Evolutionary conservation across 306 rosid species (phyloP).

Genomic region (Comarum palustre): DNA sequence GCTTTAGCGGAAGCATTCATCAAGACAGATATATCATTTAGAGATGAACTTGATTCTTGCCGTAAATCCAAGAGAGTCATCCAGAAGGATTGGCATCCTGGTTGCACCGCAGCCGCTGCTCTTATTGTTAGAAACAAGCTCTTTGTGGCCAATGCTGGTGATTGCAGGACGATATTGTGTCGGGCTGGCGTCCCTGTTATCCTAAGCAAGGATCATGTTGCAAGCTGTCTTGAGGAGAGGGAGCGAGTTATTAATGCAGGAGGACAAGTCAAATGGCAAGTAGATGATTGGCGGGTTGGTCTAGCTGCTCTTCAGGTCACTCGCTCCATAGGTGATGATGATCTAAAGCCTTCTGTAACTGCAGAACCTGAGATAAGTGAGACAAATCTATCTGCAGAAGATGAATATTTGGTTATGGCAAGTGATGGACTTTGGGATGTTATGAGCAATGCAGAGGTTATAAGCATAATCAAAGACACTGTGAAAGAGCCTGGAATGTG

Average conservation of each 20-base stretch:
- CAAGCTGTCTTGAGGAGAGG: slow-evolving; percentile 83
- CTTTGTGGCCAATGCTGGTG: slow-evolving; percentile 85
- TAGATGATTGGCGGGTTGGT: slow-evolving; percentile 95
- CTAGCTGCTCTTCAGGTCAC: slow-evolving; percentile 97
- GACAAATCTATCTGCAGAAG: slow-evolving; percentile 53
- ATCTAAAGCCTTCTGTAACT: slow-evolving; percentile 89
- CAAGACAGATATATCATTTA: slow-evolving; percentile 73
- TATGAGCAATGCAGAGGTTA: slow-evolving; percentile 59
- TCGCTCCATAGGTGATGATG: slow-evolving; percentile 91
- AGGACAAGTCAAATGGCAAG: slow-evolving; percentile 82
- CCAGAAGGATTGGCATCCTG: slow-evolving; percentile 89
- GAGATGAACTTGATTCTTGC: slow-evolving; percentile 59
- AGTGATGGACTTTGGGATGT: slow-evolving; percentile 98
- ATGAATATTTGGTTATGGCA: slow-evolving; percentile 85
- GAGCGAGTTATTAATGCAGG: slow-evolving; percentile 71
- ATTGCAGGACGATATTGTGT: slow-evolving; percentile 81
- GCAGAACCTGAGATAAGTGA: slow-evolving; percentile 93
- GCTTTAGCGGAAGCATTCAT: slow-evolving; percentile 70
- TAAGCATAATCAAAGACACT: slow-evolving; percentile 64
- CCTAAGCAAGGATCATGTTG: slow-evolving; percentile 88
- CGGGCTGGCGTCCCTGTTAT: slow-evolving; percentile 69
- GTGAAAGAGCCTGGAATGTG: slow-evolving; percentile 96
- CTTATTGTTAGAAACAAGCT: slow-evolving; percentile 69
- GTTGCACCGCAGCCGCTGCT: slow-evolving; percentile 78
- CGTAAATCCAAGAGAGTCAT: slow-evolving; percentile 64